Conservation (phyloP, 495 filamentous ascomycete species). For the Neurospora intermedia region DNA sequence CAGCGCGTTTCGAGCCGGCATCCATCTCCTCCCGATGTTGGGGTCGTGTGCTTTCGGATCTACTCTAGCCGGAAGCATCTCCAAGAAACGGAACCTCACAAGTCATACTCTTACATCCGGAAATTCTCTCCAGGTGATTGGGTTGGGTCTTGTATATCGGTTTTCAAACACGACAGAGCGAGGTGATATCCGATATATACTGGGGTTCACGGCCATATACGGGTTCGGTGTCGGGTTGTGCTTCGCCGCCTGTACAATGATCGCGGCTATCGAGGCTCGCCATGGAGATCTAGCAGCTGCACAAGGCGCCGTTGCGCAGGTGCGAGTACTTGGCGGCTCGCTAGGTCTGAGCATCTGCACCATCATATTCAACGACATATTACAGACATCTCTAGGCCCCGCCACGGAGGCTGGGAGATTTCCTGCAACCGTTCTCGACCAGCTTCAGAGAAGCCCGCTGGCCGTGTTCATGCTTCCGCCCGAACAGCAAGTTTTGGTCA, state of each 20-base stretch:
- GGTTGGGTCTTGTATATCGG: slow-evolving; percentile 36
- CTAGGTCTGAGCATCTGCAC: slow-evolving; percentile 41
- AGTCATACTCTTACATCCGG: slow-evolving; percentile 40
- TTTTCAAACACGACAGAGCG: slow-evolving; percentile 22
- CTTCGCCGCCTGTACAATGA: slow-evolving; percentile 39
- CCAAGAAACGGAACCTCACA: slow-evolving; percentile 35
- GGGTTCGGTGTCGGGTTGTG: slow-evolving; percentile 44
- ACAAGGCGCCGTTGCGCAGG: slow-evolving; percentile 44
- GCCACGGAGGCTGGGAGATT: slow-evolving; percentile 7
- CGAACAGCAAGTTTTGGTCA: slow-evolving; percentile 1
- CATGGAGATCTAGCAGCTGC: slow-evolving; percentile 40
- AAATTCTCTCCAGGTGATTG: slow-evolving; percentile 40
- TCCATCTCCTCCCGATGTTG: slow-evolving; percentile 48
- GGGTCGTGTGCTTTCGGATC: slow-evolving; percentile 41
- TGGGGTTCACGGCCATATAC: slow-evolving; percentile 44
- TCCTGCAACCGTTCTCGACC: slow-evolving; percentile 3
- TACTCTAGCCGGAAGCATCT: slow-evolving; percentile 35
- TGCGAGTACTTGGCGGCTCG: slow-evolving; percentile 46
- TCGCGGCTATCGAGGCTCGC: slow-evolving; percentile 37
- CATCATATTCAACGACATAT: slow-evolving; percentile 28
- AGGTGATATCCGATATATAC: slow-evolving; percentile 23
- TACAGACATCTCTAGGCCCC: slow-evolving; percentile 5
- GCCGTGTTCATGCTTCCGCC: slow-evolving; percentile 1
- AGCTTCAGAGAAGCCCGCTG: slow-evolving; percentile 13
- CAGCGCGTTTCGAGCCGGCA: slow-evolving; percentile 39